phyloP scores from a whole-genome alignment of 2,329 filamentous ascomycete species.

The Cladophialophora chaetospira region DNA sequence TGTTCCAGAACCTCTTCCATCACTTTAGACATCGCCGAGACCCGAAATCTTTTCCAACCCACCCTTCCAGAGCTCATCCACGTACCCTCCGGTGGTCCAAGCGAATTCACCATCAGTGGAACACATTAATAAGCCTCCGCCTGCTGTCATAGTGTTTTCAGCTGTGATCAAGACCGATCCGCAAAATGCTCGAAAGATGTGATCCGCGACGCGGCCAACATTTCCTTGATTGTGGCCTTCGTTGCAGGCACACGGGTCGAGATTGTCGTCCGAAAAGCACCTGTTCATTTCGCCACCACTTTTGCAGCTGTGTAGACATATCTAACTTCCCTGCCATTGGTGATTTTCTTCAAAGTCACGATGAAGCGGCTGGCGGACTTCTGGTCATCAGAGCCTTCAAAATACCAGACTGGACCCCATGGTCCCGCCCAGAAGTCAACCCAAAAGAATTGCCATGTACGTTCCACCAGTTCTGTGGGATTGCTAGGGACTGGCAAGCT shows the following conservation, averaged over 20 bases:
- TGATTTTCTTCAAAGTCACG: neutral
- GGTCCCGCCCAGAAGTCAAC: neutral
- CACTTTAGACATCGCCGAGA: slow-evolving; percentile 11
- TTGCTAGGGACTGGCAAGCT: neutral
- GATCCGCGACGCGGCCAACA: no score
- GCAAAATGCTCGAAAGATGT: slow-evolving; percentile 10
- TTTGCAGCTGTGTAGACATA: neutral
- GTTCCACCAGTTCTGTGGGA: neutral
- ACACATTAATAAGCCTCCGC: slow-evolving; percentile 15
- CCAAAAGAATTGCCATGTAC: neutral
- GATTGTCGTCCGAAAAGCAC: neutral
- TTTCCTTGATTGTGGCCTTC: slow-evolving; percentile 9
- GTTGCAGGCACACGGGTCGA: slow-evolving; percentile 16
- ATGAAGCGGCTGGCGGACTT: neutral
- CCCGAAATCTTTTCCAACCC: slow-evolving; percentile 15
- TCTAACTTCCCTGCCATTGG: neutral
- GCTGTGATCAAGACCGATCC: slow-evolving; percentile 16
- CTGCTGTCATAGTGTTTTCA: slow-evolving; percentile 15
- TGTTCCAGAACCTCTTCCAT: neutral
- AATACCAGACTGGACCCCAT: neutral
- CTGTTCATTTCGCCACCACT: no score
- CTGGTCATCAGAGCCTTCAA: neutral
- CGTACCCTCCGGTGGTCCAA: neutral
- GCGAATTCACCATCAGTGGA: slow-evolving; percentile 7
- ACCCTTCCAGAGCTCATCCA: slow-evolving; percentile 11